Percentiles rank a stretch among this genome's conserved stretches.
phyloP scores from a whole-genome alignment of 2,329 filamentous ascomycete species.

The Pseudogymnoascus destructans region DNA sequence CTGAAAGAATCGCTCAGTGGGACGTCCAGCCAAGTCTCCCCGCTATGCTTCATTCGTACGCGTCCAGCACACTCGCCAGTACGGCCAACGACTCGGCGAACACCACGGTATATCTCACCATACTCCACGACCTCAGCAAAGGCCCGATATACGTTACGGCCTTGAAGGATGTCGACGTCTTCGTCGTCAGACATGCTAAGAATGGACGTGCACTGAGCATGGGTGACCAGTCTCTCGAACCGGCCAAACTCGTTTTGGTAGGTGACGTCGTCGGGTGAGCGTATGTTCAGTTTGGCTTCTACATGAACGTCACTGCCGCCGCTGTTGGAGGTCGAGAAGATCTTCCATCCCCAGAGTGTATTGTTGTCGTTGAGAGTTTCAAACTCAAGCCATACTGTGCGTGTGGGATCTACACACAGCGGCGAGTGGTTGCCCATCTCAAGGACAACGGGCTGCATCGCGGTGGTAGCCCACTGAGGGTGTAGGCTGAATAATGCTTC shows the following conservation, averaged over 20 bases:
- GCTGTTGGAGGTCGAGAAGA: constrained; percentile 4
- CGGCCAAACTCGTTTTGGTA: not conserved
- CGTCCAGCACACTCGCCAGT: constrained; percentile 19
- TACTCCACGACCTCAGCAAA: constrained; percentile 29
- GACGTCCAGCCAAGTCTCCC: not conserved
- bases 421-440: constrained; percentile 10
- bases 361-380: not conserved
- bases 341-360: constrained; percentile 9
- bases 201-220: constrained; percentile 24
- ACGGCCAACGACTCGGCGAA: constrained; percentile 21
- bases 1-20: constrained; percentile 25
- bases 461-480: not conserved
- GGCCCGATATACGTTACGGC: constrained; percentile 29
- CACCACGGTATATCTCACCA: constrained; percentile 23
- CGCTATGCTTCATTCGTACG: constrained; percentile 15
- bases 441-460: not conserved
- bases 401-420: constrained; percentile 11
- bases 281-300: constrained; percentile 22
- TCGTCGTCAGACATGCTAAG: constrained; percentile 22
- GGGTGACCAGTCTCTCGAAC: constrained; percentile 1
- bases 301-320: constrained; percentile 10
- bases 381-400: constrained; percentile 10
- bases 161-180: constrained; percentile 23
- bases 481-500: constrained; percentile 12
- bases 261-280: constrained; percentile 18